Evolutionary conservation across 257 asterid genomes (phyloP).

Genomic region (Solanum clarkiae): DNA sequence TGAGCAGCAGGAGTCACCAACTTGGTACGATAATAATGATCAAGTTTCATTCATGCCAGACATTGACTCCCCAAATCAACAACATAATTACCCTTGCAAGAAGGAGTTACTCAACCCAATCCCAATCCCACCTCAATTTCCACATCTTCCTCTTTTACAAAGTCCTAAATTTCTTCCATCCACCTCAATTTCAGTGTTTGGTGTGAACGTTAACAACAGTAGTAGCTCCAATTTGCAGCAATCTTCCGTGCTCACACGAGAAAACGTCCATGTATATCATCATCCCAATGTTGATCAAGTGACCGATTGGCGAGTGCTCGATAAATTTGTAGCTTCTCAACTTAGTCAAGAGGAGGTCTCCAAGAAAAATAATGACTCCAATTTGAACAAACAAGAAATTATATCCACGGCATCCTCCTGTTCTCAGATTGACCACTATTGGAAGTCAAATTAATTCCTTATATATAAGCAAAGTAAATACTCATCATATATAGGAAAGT

Average conservation of each 20-base stretch:
- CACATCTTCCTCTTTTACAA: constrained; percentile 58
- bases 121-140: constrained; percentile 17
- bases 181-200: constrained; percentile 12
- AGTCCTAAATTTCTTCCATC: constrained; percentile 28
- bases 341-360: constrained; percentile 58
- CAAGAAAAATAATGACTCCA: constrained; percentile 25
- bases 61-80: constrained; percentile 47
- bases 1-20: constrained; percentile 63
- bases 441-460: constrained; percentile 26
- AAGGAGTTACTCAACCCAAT: constrained; percentile 37
- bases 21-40: constrained; percentile 58
- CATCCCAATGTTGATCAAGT: constrained; percentile 21
- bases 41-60: constrained; percentile 67
- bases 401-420: constrained; percentile 38
- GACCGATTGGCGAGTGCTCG: constrained; percentile 76
- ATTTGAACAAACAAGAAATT: constrained; percentile 23
- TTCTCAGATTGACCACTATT: constrained; percentile 26
- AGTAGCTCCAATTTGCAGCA: constrained; percentile 1
- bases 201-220: constrained; percentile 6
- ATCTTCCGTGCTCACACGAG: constrained; percentile 3
- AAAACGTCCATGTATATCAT: not conserved
- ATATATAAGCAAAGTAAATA: not conserved
- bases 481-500: not conserved
- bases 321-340: constrained; percentile 80
- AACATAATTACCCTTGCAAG: constrained; percentile 28